Percentiles rank a stretch among this genome's conserved stretches.
Conservation (phyloP, 495 filamentous ascomycete genomes). For the Talaromyces trachyspermus region DNA sequence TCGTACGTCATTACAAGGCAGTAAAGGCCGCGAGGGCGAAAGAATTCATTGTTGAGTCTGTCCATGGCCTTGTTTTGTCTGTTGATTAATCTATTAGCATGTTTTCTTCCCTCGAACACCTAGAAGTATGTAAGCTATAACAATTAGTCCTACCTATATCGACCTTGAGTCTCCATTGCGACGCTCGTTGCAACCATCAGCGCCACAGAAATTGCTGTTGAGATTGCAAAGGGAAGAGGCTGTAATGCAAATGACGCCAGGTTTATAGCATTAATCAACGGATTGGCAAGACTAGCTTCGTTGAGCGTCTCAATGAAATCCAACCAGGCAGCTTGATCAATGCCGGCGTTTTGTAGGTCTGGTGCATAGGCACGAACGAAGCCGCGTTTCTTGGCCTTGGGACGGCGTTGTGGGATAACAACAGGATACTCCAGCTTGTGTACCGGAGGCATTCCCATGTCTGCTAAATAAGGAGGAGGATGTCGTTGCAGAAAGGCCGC, state of each 20-base stretch:
- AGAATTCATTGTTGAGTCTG: conserved; percentile 50
- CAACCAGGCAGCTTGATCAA: conserved; percentile 45
- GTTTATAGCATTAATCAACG: conserved; percentile 37
- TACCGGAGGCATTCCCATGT: conserved; percentile 16
- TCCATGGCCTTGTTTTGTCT: conserved; percentile 49
- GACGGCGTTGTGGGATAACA: conserved; percentile 27
- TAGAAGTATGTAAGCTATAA: not conserved
- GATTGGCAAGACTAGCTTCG: conserved; percentile 26
- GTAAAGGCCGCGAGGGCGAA: conserved; percentile 52
- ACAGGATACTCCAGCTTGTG: conserved; percentile 33
- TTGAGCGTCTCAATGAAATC: conserved; percentile 43
- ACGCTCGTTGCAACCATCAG: conserved; percentile 27
- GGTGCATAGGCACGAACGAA: conserved; percentile 45
- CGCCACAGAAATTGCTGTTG: conserved; percentile 36
- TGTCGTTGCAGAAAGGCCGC: conserved; percentile 18
- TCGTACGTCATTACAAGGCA: conserved; percentile 55
- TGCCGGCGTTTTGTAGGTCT: conserved; percentile 37
- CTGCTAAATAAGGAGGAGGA: not conserved
- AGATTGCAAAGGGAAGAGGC: conserved; percentile 34
- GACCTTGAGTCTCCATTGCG: conserved; percentile 12
- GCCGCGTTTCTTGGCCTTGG: conserved; percentile 20
- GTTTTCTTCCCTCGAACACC: not conserved
- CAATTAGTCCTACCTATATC: conserved; percentile 4
- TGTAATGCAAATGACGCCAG: conserved; percentile 27
- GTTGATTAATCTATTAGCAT: not conserved